Percentiles rank a stretch among this genome's conserved stretches.
Evolutionary conservation across 768 basidiomycete species (phyloP).

Genomic region (Crassisporium funariophilum): DNA sequence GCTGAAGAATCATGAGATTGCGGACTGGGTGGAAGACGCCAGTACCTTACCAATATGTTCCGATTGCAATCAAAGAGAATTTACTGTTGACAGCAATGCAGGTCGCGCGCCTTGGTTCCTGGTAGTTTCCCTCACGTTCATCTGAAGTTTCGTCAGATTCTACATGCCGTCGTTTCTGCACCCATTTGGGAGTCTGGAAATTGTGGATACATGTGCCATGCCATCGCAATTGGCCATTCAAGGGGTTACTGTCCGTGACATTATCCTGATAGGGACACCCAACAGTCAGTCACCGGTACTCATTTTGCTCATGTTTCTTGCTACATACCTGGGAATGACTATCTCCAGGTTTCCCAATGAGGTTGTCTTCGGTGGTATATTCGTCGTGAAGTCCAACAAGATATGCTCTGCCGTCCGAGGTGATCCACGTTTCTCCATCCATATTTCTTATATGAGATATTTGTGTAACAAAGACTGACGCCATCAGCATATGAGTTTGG

Average conservation of each 20-base stretch:
- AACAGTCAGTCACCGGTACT: background rate
- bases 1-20: constrained; percentile 33
- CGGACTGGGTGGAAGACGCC: background rate
- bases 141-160: constrained; percentile 45
- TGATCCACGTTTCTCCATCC: constrained; percentile 80
- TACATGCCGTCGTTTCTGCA: constrained; percentile 69
- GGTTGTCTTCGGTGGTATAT: constrained; percentile 23
- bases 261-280: constrained; percentile 4
- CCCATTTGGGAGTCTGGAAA: constrained; percentile 74
- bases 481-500: background rate
- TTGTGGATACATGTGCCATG: constrained; percentile 80
- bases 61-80: constrained; percentile 83
- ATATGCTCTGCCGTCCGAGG: constrained; percentile 83
- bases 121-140: constrained; percentile 41
- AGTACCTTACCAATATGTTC: constrained; percentile 60
- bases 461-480: constrained; percentile 62
- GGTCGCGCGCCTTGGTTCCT: constrained; percentile 68
- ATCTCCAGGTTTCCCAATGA: constrained; percentile 20
- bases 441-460: constrained; percentile 61
- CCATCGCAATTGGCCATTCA: constrained; percentile 47
- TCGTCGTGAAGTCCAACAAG: constrained; percentile 67
- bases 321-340: constrained; percentile 24
- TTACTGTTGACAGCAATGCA: constrained; percentile 71
- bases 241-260: constrained; percentile 11
- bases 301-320: constrained; percentile 15